phyloP scores from a whole-genome alignment of 768 basidiomycete species.

The Symmetrospora coprosmae region DNA sequence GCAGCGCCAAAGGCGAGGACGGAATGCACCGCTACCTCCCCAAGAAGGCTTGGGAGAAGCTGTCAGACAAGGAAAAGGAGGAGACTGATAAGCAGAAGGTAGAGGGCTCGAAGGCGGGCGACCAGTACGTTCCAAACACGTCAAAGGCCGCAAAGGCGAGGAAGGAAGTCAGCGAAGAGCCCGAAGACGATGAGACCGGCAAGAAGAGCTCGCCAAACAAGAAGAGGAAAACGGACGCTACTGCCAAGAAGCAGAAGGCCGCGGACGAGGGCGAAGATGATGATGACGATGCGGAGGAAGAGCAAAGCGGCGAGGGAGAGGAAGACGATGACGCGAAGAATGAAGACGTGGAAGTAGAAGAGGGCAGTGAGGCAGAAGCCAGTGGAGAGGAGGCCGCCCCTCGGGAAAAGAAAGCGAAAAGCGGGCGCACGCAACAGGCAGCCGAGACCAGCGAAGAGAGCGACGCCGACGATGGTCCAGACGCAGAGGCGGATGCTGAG shows the following conservation, averaged over 20 bases:
- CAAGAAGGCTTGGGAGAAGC: constrained; percentile 21
- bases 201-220: no score
- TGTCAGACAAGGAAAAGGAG: constrained; percentile 20
- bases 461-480: no score
- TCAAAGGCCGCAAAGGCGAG: constrained; percentile 16
- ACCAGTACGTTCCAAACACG: constrained; percentile 21
- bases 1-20: constrained; percentile 5
- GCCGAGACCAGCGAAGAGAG: no score
- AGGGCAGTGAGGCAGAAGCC: no score
- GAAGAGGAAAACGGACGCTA: neutral
- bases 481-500: no score
- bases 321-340: neutral
- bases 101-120: neutral
- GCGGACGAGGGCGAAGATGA: neutral
- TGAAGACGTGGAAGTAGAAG: neutral
- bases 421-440: no score
- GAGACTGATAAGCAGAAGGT: constrained; percentile 16
- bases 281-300: neutral
- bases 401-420: no score
- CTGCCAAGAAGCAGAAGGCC: neutral
- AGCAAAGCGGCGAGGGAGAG: neutral
- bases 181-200: neutral
- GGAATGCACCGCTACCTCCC: constrained; percentile 21
- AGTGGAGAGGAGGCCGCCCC: no score
- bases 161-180: constrained; percentile 21